A percentile compares a stretch with the other conserved stretches of the same genome.
phyloP scores from a whole-genome alignment of 1,139 yeast species.

The Scheffersomyces segobiensis region DNA sequence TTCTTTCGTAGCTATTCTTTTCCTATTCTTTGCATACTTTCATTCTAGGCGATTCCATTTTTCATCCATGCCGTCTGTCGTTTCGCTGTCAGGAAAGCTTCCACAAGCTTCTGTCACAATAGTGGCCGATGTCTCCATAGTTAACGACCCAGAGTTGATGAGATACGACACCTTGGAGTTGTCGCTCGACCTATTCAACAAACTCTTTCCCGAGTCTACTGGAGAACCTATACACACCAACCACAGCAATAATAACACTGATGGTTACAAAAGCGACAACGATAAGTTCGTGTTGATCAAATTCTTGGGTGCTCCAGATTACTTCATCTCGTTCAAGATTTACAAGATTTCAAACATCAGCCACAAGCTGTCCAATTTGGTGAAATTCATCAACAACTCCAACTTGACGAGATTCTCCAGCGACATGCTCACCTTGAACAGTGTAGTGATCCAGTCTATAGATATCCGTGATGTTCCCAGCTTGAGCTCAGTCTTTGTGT shows the following conservation, averaged over 20 bases:
- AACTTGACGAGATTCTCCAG: conserved; percentile 25
- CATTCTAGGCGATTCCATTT: background rate
- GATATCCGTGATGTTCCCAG: conserved; percentile 25
- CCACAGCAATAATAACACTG: conserved; percentile 4
- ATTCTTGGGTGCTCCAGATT: conserved; percentile 47
- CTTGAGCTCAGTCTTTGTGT: conserved; percentile 35
- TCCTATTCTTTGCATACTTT: background rate
- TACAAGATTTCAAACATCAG: conserved; percentile 37
- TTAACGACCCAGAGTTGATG: conserved; percentile 29
- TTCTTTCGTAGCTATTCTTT: background rate
- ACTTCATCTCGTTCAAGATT: conserved; percentile 35
- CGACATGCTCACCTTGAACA: conserved; percentile 34
- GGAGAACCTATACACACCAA: conserved; percentile 12
- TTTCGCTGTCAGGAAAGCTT: conserved; percentile 1
- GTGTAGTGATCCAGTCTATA: conserved; percentile 35
- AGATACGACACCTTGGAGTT: conserved; percentile 32
- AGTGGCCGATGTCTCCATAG: conserved; percentile 29
- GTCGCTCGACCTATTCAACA: conserved; percentile 34
- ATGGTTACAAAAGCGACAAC: background rate
- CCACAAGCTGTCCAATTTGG: conserved; percentile 18
- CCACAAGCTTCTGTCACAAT: conserved; percentile 17
- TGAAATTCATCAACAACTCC: conserved; percentile 41
- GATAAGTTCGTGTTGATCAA: conserved; percentile 32
- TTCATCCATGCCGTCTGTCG: conserved; percentile 16
- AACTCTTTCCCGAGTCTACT: conserved; percentile 29